Percentiles rank a stretch among this genome's conserved stretches.
These are phyloP conservation scores for Microdochium trichocladiopsis DNA, from an alignment of 2,329 filamentous ascomycete species.

Conservation along the genomic window DNA sequence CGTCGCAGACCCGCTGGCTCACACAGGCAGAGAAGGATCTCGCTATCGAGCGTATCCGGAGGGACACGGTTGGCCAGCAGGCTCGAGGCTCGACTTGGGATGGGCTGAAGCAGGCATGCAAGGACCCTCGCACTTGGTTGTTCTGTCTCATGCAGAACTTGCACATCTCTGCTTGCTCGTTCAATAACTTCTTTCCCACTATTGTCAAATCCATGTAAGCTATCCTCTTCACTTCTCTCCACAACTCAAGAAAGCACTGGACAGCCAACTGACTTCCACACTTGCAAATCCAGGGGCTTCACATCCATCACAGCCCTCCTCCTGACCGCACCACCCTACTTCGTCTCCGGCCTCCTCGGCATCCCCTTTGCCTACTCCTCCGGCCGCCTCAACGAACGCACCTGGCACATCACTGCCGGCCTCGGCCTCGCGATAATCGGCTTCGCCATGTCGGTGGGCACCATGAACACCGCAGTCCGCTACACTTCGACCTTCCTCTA, in stretches of 20 bases:
- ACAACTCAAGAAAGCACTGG: too few relatives aligned
- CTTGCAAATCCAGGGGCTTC: slow-evolving; percentile 39
- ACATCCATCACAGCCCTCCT: slow-evolving; percentile 39
- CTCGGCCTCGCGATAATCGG: slow-evolving; percentile 32
- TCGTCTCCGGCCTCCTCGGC: slow-evolving; percentile 37
- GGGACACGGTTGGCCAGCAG: slow-evolving; percentile 41
- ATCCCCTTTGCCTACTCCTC: too few relatives aligned
- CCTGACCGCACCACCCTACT: slow-evolving; percentile 45
- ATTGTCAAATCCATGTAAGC: too few relatives aligned
- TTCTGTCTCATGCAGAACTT: slow-evolving; percentile 41
- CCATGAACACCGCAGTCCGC: slow-evolving; percentile 29
- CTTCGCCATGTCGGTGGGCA: slow-evolving; percentile 29
- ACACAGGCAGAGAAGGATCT: slow-evolving; percentile 37
- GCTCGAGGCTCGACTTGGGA: slow-evolving; percentile 29
- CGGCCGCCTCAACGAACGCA: slow-evolving; percentile 38
- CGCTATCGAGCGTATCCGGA: slow-evolving; percentile 37
- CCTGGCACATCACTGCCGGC: slow-evolving; percentile 40
- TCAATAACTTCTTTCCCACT: slow-evolving; percentile 28
- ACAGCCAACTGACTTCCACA: too few relatives aligned
- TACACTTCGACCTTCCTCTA: slow-evolving; percentile 35
- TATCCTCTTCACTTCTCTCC: too few relatives aligned
- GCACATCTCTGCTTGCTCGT: slow-evolving; percentile 1
- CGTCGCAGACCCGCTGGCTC: slow-evolving; percentile 34
- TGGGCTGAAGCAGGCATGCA: slow-evolving; percentile 39
- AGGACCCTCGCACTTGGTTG: slow-evolving; percentile 46